These are phyloP conservation scores for Lactarius akahatsu DNA, from an alignment of 768 basidiomycete species.

Conservation along the genomic window DNA sequence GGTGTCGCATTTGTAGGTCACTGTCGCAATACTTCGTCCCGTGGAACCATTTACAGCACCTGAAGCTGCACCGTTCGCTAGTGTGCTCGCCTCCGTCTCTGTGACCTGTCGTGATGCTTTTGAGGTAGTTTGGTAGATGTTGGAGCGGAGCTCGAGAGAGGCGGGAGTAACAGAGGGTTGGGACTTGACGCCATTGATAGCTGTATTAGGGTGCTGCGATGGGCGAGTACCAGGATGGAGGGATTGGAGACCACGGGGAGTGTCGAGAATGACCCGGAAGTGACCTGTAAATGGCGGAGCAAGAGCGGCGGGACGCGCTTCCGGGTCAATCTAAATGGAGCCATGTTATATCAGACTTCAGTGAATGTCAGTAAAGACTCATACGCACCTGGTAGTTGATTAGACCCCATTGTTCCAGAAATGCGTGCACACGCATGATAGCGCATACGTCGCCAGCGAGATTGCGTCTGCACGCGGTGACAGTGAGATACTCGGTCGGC, in stretches of 20 bases:
- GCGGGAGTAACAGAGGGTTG: conserved; percentile 50
- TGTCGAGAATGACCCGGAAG: conserved; percentile 96
- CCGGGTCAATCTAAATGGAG: conserved; percentile 83
- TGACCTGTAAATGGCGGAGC: conserved; percentile 98
- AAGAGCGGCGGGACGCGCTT: conserved; percentile 88
- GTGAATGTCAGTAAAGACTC: background rate
- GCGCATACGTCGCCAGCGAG: conserved; percentile 97
- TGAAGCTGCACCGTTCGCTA: conserved; percentile 52
- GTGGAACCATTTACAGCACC: conserved; percentile 46
- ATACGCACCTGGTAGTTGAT: conserved; percentile 92
- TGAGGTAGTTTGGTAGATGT: conserved; percentile 84
- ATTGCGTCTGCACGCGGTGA: conserved; percentile 95
- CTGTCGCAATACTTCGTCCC: conserved; percentile 37
- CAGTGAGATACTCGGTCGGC: conserved; percentile 93
- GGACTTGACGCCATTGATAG: conserved; percentile 49
- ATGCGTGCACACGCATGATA: conserved; percentile 98
- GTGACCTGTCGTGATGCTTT: conserved; percentile 76
- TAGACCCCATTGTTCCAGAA: conserved; percentile 98
- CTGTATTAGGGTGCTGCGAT: conserved; percentile 40
- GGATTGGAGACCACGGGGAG: conserved; percentile 93
- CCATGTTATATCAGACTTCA: conserved; percentile 17
- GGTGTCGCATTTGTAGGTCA: conserved; percentile 81
- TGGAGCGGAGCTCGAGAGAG: conserved; percentile 84
- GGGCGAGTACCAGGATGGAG: conserved; percentile 80
- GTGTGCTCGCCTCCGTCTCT: conserved; percentile 62